Percentiles rank a stretch among this genome's conserved stretches.
phyloP scores from a whole-genome alignment of 129 eudicot genomes.

The Dittrichia graveolens region DNA sequence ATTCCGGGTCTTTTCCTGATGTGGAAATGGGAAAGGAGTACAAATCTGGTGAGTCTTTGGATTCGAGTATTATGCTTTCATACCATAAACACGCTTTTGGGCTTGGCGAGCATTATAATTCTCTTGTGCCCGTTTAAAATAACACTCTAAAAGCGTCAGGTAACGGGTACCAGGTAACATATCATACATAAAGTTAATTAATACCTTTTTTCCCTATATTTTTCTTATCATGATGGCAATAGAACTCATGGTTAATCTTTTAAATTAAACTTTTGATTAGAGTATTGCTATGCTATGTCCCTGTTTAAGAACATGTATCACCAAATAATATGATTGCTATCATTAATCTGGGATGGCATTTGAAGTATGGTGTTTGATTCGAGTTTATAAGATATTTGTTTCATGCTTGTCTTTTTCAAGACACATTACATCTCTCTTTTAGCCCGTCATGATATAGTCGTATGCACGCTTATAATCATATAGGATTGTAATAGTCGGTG shows the following conservation, averaged over 20 bases:
- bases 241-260: conserved; percentile 22
- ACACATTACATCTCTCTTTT: neutral
- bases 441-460: too few relatives aligned
- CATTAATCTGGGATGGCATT: conserved; percentile 22
- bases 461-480: too few relatives aligned
- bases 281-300: conserved; percentile 13
- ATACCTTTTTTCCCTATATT: conserved; percentile 22
- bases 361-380: conserved; percentile 26
- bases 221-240: conserved; percentile 20
- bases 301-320: conserved; percentile 21
- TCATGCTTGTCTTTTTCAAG: neutral
- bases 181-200: conserved; percentile 20
- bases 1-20: conserved; percentile 93
- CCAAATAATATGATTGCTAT: conserved; percentile 24
- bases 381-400: conserved; percentile 14
- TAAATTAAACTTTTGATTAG: conserved; percentile 14
- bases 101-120: conserved; percentile 97
- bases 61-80: conserved; percentile 70
- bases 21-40: conserved; percentile 99
- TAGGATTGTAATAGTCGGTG: too few relatives aligned
- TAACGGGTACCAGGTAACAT: neutral
- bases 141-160: neutral
- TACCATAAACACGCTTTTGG: conserved; percentile 97
- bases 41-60: conserved; percentile 48
- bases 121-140: conserved; percentile 56